phyloP scores from a whole-genome alignment of 305 asterid species.

The Ajuga reptans region DNA sequence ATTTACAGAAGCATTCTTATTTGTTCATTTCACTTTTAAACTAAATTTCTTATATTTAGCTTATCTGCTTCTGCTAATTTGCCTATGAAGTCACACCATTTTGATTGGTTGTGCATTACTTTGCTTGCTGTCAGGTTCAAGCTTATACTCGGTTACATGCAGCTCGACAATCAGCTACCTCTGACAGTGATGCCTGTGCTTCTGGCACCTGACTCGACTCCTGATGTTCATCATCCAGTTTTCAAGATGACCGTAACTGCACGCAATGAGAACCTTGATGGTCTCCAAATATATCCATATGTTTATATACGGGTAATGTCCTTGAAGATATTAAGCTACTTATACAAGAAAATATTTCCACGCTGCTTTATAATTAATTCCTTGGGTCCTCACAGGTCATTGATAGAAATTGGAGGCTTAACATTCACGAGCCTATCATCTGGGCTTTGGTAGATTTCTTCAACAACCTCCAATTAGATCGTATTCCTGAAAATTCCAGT shows the following conservation, averaged over 20 bases:
- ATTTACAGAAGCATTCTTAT: neutral
- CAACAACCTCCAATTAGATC: conserved; percentile 73
- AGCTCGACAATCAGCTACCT: conserved; percentile 95
- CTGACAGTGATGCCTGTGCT: conserved; percentile 88
- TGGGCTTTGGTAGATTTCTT: conserved; percentile 91
- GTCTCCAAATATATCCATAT: conserved; percentile 85
- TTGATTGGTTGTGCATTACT: conserved; percentile 16
- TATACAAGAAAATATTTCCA: conserved; percentile 10
- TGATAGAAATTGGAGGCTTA: conserved; percentile 81
- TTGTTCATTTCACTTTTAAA: conserved; percentile 8
- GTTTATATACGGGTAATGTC: conserved; percentile 66
- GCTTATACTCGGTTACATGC: conserved; percentile 79
- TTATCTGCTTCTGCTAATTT: neutral
- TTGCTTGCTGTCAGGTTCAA: conserved; percentile 57
- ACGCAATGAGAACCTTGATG: conserved; percentile 71
- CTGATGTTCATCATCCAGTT: conserved; percentile 79
- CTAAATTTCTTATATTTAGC: neutral
- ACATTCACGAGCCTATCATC: conserved; percentile 88
- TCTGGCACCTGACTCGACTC: conserved; percentile 79
- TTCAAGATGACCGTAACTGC: conserved; percentile 83
- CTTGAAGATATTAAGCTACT: conserved; percentile 5
- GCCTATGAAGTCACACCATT: conserved; percentile 3
- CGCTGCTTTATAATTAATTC: conserved; percentile 14
- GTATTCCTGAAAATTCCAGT: conserved; percentile 59
- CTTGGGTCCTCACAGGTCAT: conserved; percentile 46